A percentile compares a stretch with the other conserved stretches of the same genome.
These are phyloP conservation scores for Trichosanthes cucumerina DNA, from an alignment of 306 rosid species.

Conservation along the genomic window DNA sequence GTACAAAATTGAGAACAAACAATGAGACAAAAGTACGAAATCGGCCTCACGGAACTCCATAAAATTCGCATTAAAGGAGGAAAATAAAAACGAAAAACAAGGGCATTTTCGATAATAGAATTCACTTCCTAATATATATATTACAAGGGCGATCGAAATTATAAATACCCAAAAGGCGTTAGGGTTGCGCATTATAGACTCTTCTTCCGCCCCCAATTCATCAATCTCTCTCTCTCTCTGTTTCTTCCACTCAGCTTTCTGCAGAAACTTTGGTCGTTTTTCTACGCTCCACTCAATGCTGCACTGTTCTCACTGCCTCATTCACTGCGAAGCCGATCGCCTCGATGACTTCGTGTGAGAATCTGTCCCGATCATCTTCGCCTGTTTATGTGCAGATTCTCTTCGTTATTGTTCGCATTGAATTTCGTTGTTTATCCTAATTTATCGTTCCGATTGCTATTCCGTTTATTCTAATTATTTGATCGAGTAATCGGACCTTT, in stretches of 20 bases:
- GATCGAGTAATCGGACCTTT: background rate
- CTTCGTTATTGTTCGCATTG: background rate
- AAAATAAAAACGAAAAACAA: background rate
- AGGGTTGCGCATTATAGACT: background rate
- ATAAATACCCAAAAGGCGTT: background rate
- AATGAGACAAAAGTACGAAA: background rate
- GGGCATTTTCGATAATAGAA: background rate
- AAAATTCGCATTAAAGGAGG: background rate
- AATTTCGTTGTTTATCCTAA: background rate
- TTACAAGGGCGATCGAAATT: background rate
- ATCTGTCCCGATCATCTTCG: background rate
- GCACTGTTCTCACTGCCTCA: conserved; percentile 7
- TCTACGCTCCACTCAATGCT: background rate
- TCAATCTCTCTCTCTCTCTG: background rate
- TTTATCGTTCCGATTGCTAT: background rate
- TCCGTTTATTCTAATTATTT: background rate
- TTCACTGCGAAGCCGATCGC: background rate
- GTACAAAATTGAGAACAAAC: background rate
- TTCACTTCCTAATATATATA: background rate
- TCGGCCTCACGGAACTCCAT: background rate
- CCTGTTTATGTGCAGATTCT: background rate
- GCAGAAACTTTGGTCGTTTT: background rate
- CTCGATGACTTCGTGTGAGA: conserved; percentile 9
- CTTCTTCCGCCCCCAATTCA: background rate
- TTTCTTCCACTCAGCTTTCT: background rate